Evolutionary conservation across 2,329 filamentous ascomycete genomes (phyloP).

Genomic region (Alternaria dauci): DNA sequence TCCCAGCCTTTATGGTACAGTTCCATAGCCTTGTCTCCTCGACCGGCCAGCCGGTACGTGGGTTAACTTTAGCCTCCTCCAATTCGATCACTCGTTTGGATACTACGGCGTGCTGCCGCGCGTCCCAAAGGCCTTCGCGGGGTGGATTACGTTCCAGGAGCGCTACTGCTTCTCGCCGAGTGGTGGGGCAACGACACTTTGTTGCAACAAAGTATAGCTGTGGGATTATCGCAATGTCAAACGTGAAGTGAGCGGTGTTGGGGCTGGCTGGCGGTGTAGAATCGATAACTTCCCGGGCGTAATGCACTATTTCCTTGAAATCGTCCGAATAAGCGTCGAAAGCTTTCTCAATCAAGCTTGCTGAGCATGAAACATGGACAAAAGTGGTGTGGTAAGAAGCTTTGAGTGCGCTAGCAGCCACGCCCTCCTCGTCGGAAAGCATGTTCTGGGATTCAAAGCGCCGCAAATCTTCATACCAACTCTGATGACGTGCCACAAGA

Average conservation of each 20-base stretch:
- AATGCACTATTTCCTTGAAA: conserved; percentile 28
- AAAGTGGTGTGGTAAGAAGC: conserved; percentile 21
- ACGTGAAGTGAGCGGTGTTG: conserved; percentile 28
- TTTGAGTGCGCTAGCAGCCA: conserved; percentile 27
- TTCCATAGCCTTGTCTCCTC: conserved; percentile 24
- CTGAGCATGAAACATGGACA: conserved; percentile 20
- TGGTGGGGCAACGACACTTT: conserved; percentile 31
- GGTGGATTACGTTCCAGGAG: conserved; percentile 30
- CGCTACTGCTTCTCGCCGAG: conserved; percentile 30
- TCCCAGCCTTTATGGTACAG: conserved; percentile 26
- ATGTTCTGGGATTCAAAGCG: conserved; percentile 5
- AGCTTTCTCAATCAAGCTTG: conserved; percentile 15
- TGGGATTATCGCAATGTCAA: conserved; percentile 31
- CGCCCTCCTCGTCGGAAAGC: conserved; percentile 21
- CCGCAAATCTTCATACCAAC: conserved; percentile 22
- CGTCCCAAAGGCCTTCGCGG: conserved; percentile 35
- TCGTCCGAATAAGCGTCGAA: conserved; percentile 27
- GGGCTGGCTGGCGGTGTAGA: conserved; percentile 13
- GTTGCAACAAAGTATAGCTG: conserved; percentile 21
- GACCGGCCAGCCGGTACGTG: conserved; percentile 29
- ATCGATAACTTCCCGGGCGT: conserved; percentile 30
- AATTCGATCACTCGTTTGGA: conserved; percentile 30
- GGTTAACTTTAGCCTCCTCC: conserved; percentile 31
- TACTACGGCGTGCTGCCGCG: conserved; percentile 25
- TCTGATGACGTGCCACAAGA: conserved; percentile 25